These are phyloP conservation scores for Amanita rubescens DNA, from an alignment of 768 basidiomycete genomes.

Conservation along the genomic window DNA sequence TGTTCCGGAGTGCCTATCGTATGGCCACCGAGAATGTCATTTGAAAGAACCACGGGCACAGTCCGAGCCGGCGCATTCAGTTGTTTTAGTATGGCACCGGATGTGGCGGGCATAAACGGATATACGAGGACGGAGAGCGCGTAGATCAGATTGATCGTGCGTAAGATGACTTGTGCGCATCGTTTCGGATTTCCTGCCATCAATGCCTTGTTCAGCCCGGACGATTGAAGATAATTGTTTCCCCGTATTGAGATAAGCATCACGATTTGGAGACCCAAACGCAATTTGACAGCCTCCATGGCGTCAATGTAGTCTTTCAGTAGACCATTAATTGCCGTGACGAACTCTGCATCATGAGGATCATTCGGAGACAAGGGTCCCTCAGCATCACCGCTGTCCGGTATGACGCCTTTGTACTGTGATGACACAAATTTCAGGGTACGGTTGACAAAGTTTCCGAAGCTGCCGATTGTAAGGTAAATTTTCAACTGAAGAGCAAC, in stretches of 20 bases:
- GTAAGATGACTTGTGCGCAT: conserved; percentile 84
- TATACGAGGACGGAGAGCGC: conserved; percentile 76
- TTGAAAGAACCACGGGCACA: conserved; percentile 64
- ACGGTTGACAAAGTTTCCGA: conserved; percentile 98
- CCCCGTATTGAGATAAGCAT: conserved; percentile 88
- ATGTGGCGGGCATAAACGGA: conserved; percentile 95
- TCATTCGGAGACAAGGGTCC: conserved; percentile 68
- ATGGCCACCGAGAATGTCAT: conserved; percentile 86
- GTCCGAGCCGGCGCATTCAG: conserved; percentile 83
- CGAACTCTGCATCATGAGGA: conserved; percentile 63
- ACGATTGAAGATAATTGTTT: conserved; percentile 91
- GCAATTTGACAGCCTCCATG: conserved; percentile 90
- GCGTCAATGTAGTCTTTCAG: conserved; percentile 74
- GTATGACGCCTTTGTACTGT: conserved; percentile 73
- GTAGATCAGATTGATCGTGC: conserved; percentile 92
- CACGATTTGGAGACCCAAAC: conserved; percentile 78
- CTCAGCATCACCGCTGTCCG: conserved; percentile 64
- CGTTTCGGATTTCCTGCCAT: conserved; percentile 74
- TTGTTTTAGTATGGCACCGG: conserved; percentile 72
- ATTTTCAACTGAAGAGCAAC: not conserved
- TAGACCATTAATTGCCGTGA: conserved; percentile 70
- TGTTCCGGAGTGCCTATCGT: conserved; percentile 79
- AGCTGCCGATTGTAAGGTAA: conserved; percentile 34
- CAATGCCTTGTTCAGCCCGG: conserved; percentile 85
- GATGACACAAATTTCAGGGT: conserved; percentile 86